A percentile compares a stretch with the other conserved stretches of the same genome.
Conservation (phyloP, 2,329 filamentous ascomycete genomes). For the Westerdykella ornata region DNA sequence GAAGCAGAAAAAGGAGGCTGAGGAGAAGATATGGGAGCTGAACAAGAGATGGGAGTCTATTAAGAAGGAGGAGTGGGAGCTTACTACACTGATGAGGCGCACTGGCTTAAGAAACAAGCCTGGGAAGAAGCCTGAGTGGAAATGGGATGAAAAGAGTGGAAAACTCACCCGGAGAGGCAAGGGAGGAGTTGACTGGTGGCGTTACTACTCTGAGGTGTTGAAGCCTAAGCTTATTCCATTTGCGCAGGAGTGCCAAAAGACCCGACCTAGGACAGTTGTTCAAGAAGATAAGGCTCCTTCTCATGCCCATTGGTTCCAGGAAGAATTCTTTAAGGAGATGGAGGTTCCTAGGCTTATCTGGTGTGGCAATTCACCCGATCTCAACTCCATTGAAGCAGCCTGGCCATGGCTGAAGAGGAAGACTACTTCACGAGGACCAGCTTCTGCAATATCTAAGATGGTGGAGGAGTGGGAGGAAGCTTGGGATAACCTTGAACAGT, state of each 20-base stretch:
- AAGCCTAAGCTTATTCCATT: conserved; percentile 2
- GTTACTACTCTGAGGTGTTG: conserved; percentile 3
- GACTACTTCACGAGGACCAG: no score
- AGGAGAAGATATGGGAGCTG: background rate
- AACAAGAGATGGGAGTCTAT: conserved; percentile 1
- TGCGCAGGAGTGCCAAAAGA: conserved; percentile 1
- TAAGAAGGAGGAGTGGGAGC: conserved; percentile 1
- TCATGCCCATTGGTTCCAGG: background rate
- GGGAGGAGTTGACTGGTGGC: conserved; percentile 4
- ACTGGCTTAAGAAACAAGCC: background rate
- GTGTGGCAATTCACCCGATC: no score
- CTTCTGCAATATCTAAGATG: no score
- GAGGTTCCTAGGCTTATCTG: background rate
- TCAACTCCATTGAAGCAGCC: no score
- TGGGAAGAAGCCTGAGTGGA: conserved; percentile 3
- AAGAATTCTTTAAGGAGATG: background rate
- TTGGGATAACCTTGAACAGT: no score
- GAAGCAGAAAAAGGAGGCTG: conserved; percentile 1
- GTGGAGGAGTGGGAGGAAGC: no score
- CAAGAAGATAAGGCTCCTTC: conserved; percentile 4
- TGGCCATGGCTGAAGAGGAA: no score
- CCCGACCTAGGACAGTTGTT: conserved; percentile 1
- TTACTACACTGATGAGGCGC: conserved; percentile 1
- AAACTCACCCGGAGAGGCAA: conserved; percentile 1
- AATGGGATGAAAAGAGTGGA: conserved; percentile 1